Conservation (phyloP, 805 yeast species). For the Grigorovia transvaalensis region DNA sequence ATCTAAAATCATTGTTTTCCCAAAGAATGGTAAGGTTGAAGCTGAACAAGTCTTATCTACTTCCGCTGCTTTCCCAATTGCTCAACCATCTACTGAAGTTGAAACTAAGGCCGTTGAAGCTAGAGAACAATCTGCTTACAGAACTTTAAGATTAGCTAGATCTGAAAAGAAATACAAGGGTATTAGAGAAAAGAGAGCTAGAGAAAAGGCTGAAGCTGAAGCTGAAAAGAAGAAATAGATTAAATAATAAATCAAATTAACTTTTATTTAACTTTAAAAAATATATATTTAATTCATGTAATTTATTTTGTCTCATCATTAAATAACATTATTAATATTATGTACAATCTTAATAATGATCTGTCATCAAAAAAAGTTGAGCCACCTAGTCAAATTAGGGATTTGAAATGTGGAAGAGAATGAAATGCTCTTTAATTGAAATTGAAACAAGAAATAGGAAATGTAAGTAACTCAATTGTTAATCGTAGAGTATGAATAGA, state of each 20-base stretch:
- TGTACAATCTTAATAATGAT: too few species aligned
- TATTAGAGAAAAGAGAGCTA: slow-evolving; percentile 95
- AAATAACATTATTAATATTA: background rate
- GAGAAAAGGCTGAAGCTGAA: slow-evolving; percentile 97
- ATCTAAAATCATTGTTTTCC: slow-evolving; percentile 91
- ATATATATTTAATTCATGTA: slow-evolving; percentile 18
- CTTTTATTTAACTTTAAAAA: background rate
- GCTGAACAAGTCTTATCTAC: slow-evolving; percentile 65
- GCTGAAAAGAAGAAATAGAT: slow-evolving; percentile 94
- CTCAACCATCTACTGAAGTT: slow-evolving; percentile 60
- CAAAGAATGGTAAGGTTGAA: slow-evolving; percentile 80
- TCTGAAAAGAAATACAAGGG: slow-evolving; percentile 90
- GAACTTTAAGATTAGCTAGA: slow-evolving; percentile 92
- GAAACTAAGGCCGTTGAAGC: slow-evolving; percentile 83
- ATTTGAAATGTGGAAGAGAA: too few species aligned
- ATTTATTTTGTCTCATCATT: background rate
- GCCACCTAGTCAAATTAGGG: too few species aligned
- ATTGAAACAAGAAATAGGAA: too few species aligned
- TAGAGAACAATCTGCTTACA: slow-evolving; percentile 73
- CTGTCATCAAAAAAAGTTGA: too few species aligned
- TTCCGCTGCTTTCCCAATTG: slow-evolving; percentile 85
- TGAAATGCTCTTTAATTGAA: too few species aligned
- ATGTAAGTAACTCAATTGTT: too few species aligned
- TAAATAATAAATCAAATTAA: slow-evolving; percentile 22
- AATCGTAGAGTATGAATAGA: too few species aligned